phyloP scores from a whole-genome alignment of 129 eudicot genomes.

The Lactuca saligna region DNA sequence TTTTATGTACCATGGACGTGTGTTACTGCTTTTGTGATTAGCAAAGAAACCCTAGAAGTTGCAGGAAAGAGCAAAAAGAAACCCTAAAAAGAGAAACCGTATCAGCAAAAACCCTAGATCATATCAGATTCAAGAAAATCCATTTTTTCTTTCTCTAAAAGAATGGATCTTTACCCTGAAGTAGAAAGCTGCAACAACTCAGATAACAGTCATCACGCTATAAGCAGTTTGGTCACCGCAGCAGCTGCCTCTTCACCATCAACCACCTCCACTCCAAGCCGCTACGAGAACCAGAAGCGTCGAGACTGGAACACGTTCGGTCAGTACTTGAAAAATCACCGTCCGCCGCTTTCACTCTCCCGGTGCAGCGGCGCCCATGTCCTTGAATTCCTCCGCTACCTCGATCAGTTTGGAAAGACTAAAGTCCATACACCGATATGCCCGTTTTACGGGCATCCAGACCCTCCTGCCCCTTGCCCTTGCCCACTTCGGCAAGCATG shows the following conservation, averaged over 20 bases:
- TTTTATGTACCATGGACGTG: constrained; percentile 10
- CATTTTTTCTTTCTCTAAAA: neutral
- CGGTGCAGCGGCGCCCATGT: constrained; percentile 45
- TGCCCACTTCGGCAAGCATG: constrained; percentile 44
- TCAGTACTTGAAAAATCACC: constrained; percentile 44
- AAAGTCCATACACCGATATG: constrained; percentile 36
- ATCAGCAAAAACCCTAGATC: constrained; percentile 28
- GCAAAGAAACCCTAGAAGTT: constrained; percentile 24
- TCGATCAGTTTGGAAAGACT: constrained; percentile 45
- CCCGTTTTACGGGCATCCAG: constrained; percentile 43
- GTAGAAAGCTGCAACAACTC: constrained; percentile 36
- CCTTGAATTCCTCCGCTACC: constrained; percentile 44
- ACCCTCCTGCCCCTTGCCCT: constrained; percentile 45
- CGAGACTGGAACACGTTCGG: constrained; percentile 49
- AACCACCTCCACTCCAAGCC: constrained; percentile 40
- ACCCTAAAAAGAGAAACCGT: constrained; percentile 32
- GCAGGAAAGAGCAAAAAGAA: constrained; percentile 16
- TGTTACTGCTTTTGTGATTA: constrained; percentile 19
- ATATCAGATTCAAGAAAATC: constrained; percentile 20
- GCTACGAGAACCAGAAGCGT: constrained; percentile 48
- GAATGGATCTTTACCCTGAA: constrained; percentile 43
- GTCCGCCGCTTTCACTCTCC: constrained; percentile 42
- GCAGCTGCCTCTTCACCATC: constrained; percentile 36
- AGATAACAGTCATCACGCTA: constrained; percentile 22
- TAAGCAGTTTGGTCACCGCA: constrained; percentile 23